Evolutionary conservation across 2,329 filamentous ascomycete genomes (phyloP).

Genomic region (Cercospora zeina): DNA sequence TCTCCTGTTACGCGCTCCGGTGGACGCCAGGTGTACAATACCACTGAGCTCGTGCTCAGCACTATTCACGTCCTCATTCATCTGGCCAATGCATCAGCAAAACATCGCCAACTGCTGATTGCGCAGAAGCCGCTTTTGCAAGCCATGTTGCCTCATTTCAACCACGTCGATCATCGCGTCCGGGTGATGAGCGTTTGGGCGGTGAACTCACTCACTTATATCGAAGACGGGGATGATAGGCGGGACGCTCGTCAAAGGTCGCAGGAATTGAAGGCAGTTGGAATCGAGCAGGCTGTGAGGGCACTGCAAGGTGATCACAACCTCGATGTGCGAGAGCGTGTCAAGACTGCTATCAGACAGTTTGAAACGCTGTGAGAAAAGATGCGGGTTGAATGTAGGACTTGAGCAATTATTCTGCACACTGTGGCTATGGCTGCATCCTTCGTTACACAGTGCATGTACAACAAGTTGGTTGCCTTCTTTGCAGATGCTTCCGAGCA

Average conservation of each 20-base stretch:
- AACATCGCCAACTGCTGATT: conserved; percentile 75
- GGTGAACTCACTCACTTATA: conserved; percentile 80
- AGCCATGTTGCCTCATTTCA: conserved; percentile 71
- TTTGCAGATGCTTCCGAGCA: not conserved
- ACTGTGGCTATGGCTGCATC: not conserved
- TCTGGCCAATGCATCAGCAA: conserved; percentile 76
- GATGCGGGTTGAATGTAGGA: not conserved
- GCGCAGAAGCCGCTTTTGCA: conserved; percentile 74
- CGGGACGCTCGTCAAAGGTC: conserved; percentile 67
- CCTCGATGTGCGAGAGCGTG: conserved; percentile 78
- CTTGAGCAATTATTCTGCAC: not conserved
- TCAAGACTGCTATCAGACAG: conserved; percentile 75
- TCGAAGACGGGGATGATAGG: conserved; percentile 70
- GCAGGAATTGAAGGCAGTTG: conserved; percentile 65
- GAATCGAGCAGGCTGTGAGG: conserved; percentile 43
- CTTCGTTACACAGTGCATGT: not conserved
- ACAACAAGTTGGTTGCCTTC: not conserved
- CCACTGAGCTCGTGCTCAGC: conserved; percentile 68
- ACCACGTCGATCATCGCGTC: conserved; percentile 70
- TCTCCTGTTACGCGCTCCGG: conserved; percentile 45
- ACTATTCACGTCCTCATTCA: conserved; percentile 84
- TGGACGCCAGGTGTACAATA: conserved; percentile 45
- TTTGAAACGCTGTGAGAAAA: conserved; percentile 50
- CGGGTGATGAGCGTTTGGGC: conserved; percentile 79
- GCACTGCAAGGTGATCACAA: conserved; percentile 60